Evolutionary conservation across 306 rosid genomes (phyloP), one percentile per base, ranked within the genome.

Genomic region (Heteromeles arbutifolia): DNA sequence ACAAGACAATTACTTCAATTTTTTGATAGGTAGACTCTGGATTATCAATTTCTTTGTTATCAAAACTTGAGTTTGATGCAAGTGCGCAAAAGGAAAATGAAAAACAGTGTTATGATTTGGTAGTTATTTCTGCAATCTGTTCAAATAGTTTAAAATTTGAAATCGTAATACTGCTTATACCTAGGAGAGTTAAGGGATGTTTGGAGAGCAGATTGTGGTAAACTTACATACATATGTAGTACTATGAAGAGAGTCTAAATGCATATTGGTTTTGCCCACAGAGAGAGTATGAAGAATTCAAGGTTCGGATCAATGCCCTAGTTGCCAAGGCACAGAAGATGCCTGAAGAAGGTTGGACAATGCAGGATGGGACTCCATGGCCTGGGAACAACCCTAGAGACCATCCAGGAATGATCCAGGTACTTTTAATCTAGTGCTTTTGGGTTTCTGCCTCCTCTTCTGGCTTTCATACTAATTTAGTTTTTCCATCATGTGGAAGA

Each of bases 391-490:
- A 96, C 82, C 69, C 99, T 64, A 92, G 99, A 90, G 99, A 96
- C 82, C 99, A 96, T 86, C 99, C 99, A 64, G 98, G 99, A 96
- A 96, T 96, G 99, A 96, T 96, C 82, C 99, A 92, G 96, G 99
- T 95, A 80, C 75, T 54, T 74, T 82, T 77, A 8, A 56, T 13
- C 31, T 59, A 66, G 28, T 67, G 56, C 68, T 37, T 70, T 31
- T 70, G 25, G 66, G 71, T 37, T 50, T 75, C 48, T 65, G 18
- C 8, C 58, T 25, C 53, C 54, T 18, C 57, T 18, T 58, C 25
- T 6, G 74, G 4, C 50, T 67, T 77, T 69, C 21, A 39, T 32
- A 37, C 71, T 86, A 63, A 58, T 74, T 43, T 64, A 64, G 69
- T 66, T 67, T 43, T 71, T 72, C 74, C 78, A 71, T 82, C 1